A percentile compares a stretch with the other conserved stretches of the same genome.
phyloP scores from a whole-genome alignment of 495 filamentous ascomycete species.

The Copromyces sp. region DNA sequence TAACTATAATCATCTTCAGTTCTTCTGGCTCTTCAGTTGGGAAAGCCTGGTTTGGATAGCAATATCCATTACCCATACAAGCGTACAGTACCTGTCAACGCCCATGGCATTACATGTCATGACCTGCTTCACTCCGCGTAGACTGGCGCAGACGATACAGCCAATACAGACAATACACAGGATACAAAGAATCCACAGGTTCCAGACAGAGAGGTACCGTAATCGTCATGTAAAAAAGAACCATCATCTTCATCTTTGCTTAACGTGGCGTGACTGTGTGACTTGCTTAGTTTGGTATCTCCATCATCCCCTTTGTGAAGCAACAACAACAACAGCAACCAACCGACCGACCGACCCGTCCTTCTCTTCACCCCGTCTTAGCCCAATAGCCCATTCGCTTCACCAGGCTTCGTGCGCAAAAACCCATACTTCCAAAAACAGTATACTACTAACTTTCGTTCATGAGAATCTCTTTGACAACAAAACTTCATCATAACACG shows the following conservation, averaged over 20 bases:
- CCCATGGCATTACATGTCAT: background rate
- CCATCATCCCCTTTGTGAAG: background rate
- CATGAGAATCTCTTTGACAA: background rate
- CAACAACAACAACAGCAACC: background rate
- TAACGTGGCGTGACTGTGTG: background rate
- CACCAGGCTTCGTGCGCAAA: background rate
- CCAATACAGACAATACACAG: background rate
- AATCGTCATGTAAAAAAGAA: background rate
- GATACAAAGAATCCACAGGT: background rate
- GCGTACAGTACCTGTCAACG: background rate
- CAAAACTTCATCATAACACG: background rate
- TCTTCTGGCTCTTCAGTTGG: background rate
- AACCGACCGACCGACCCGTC: background rate
- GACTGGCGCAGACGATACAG: background rate
- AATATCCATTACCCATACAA: background rate
- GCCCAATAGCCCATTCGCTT: background rate
- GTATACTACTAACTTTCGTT: background rate
- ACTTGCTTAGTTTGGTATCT: background rate
- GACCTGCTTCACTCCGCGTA: background rate
- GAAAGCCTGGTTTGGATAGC: background rate
- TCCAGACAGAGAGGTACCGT: background rate
- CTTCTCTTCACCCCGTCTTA: background rate
- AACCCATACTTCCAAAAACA: background rate
- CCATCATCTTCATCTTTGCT: background rate
- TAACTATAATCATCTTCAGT: too few species aligned